Evolutionary conservation across 345 rosid genomes (phyloP).

Genomic region (sweet orange (Citrus sinensis)): DVS_A1.0 CM039163.1:2100001-2100500

Average conservation of each 20-base stretch:
- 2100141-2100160: not conserved
- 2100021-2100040: not conserved
- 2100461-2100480: too few species aligned
- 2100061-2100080: not conserved
- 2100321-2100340: not conserved
- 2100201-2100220: not conserved
- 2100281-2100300: not conserved
- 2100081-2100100: not conserved
- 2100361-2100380: not conserved
- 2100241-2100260: not conserved
- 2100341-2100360: not conserved
- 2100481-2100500: too few species aligned
- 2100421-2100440: too few species aligned
- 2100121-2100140: not conserved
- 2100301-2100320: not conserved
- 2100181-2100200: too few species aligned
- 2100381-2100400: not conserved
- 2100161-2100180: not conserved
- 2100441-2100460: too few species aligned
- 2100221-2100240: not conserved
- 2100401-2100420: too few species aligned
- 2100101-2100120: too few species aligned
- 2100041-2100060: not conserved
- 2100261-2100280: not conserved
- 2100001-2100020: too few species aligned